Evolutionary conservation across 169 alveolate species (phyloP), one percentile per base, ranked within the genome.

Genomic region (Miamiensis avidus): DNA sequence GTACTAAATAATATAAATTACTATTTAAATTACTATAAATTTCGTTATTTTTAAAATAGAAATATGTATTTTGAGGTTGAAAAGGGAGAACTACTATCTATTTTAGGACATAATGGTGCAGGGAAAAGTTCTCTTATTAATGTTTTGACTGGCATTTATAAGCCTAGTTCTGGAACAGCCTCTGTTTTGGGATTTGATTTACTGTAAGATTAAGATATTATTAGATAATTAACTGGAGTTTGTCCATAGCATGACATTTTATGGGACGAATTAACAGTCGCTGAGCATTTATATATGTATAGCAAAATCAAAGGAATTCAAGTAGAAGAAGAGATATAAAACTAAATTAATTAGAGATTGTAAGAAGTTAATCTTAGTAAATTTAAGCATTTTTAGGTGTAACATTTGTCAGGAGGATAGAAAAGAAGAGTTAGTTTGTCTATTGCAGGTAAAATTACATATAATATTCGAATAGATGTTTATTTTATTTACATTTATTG

Each of bases 41-140:
- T n/a, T n/a, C n/a, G n/a, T n/a, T n/a, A n/a, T n/a, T n/a, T n/a
- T n/a, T n/a, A n/a, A n/a, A n/a, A n/a, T n/a, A n/a, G 92, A 78
- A 93, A 94, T 78, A 74, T 94, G 0, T 90, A 91, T 65, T 89
- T 96, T 29, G 95, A 95, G 76, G 88, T 96, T 33, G 90, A 94
- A 76, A 92, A 92, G 34, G 94, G 94, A 31, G 98, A 97, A 88
- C 85, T 95, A 31, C 81, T 97, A 77, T 96, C 97, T 31, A 87
- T 97, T 31, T 89, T 97, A 33, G 99, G 99, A 20, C 97, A 95
- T 86, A 97, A 97, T 87, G 99, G 99, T 0, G 99, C 99, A 29
- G 99, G 99, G 27, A 97, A 97, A 88, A 90, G 98, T n/a, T 96
- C 99, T 0, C 89, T 97, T 88, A 94, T 97, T 84, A 88, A 89